These are phyloP conservation scores for Fusarium sterilihyphosum DNA, from an alignment of 2,329 filamentous ascomycete species.

Conservation along the genomic window DNA sequence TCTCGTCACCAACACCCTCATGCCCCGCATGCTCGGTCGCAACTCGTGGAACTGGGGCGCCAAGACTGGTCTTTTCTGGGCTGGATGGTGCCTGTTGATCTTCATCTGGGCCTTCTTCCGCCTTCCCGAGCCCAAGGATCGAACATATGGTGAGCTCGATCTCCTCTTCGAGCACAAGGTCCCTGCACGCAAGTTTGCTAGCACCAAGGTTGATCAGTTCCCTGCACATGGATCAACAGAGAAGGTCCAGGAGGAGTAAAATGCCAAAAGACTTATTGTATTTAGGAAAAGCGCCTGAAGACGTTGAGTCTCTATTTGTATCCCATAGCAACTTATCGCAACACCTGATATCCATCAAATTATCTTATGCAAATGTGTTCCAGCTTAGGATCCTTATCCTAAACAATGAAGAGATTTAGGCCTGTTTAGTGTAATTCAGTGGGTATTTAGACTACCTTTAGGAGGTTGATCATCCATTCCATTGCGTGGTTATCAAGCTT, in stretches of 20 bases:
- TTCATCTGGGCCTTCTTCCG: conserved; percentile 61
- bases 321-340: neutral
- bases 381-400: neutral
- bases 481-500: neutral
- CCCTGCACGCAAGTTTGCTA: conserved; percentile 53
- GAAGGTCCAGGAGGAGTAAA: conserved; percentile 9
- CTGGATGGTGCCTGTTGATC: conserved; percentile 54
- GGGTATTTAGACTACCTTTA: neutral
- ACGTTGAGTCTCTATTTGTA: neutral
- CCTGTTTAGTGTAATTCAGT: neutral
- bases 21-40: conserved; percentile 58
- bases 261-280: neutral
- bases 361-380: neutral
- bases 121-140: conserved; percentile 64
- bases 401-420: neutral
- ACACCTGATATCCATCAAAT: neutral
- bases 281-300: neutral
- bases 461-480: neutral
- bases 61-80: conserved; percentile 58
- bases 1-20: conserved; percentile 57
- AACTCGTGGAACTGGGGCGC: conserved; percentile 58
- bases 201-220: conserved; percentile 43
- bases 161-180: conserved; percentile 60
- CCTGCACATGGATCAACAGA: neutral
- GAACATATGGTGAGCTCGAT: conserved; percentile 66